A percentile compares a stretch with the other conserved stretches of the same genome.
phyloP scores from a whole-genome alignment of 192 early-diverging fungal genomes.

The Coemansia sp. region DNA sequence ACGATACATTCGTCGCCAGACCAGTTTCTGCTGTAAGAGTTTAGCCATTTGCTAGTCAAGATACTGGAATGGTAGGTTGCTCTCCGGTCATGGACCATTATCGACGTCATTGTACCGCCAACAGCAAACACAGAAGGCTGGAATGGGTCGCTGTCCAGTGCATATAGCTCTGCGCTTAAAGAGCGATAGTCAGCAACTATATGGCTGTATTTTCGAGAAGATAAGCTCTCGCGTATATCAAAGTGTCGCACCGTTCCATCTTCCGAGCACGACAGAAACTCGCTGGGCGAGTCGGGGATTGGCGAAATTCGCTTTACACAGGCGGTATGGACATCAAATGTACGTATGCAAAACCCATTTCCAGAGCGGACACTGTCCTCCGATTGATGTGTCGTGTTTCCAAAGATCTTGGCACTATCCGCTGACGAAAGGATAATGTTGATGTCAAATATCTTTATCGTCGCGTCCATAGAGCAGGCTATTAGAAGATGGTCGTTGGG shows the following conservation, averaged over 20 bases:
- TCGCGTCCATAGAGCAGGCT: slow-evolving; percentile 63
- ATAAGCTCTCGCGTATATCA: slow-evolving; percentile 54
- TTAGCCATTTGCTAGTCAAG: neutral
- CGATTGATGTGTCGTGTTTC: neutral
- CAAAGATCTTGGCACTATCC: slow-evolving; percentile 2
- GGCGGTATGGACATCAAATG: slow-evolving; percentile 55
- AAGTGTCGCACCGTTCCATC: slow-evolving; percentile 61
- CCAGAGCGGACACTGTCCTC: slow-evolving; percentile 12
- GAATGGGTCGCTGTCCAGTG: slow-evolving; percentile 54
- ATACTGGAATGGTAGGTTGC: slow-evolving; percentile 19
- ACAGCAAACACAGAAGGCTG: slow-evolving; percentile 59
- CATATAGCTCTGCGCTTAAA: slow-evolving; percentile 53
- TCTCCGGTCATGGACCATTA: slow-evolving; percentile 56
- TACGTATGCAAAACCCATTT: slow-evolving; percentile 30
- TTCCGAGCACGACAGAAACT: slow-evolving; percentile 61
- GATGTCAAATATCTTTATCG: slow-evolving; percentile 59
- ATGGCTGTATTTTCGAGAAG: slow-evolving; percentile 17
- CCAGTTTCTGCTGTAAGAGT: slow-evolving; percentile 14
- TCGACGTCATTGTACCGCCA: slow-evolving; percentile 56
- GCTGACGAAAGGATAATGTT: slow-evolving; percentile 17
- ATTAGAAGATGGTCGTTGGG: slow-evolving; percentile 61
- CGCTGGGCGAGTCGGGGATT: slow-evolving; percentile 51
- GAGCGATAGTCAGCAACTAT: slow-evolving; percentile 55
- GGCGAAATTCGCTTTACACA: slow-evolving; percentile 55
- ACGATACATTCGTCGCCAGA: slow-evolving; percentile 38